Base-by-base conservation (phyloP, 1,284 basidiomycete species). In the Marasmius fiardii region DNA sequence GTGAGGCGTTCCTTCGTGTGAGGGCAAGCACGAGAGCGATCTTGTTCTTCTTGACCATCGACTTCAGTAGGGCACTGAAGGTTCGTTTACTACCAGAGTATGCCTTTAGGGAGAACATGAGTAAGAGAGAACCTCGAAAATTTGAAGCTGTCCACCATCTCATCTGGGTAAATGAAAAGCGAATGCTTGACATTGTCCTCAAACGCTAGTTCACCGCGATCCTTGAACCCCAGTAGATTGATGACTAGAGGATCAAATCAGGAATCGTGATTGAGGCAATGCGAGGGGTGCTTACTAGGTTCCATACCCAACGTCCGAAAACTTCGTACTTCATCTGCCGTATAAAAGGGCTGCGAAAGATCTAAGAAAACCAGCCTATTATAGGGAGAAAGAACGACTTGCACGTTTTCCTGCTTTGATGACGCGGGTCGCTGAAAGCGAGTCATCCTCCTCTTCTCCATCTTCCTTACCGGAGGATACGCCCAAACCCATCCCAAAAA, bases 171-270 rank as follows among this genome's bases (percentile, higher is more conserved):
- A 58, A 99, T 84, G 67, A 99, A 99, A 52, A 85, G 75, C 0
- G 93, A 86, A 70, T 97, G 94, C 67, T 94, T 96, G 64, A 97
- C 74, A 62, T 96, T 96, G 67, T 97, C 92, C 68, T 94, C 88
- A 61, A 94, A 90, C 0, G 73, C 72, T 1, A 98, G 77, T 57
- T 89, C 80, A 3, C 73, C 68, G n/a, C 79, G 77, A 58, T 87
- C 78, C 68, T 95, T 93, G 77, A 98, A 99, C 2, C 96, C 97
- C 21, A 99, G 82, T 3, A 99, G 82, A 69, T 89, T 93, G 67
- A 99, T 85, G 6, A 86, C 86, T 83, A 60, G 23, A 53, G 16
- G 2, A 43, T 12, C 20, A 10, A 20, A 16, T 39, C 2, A 31
- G 10, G 37, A 16, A 23, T 20, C 10, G 14, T 10, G 21, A 47